These are phyloP conservation scores for Termitomyces sp. DNA, from an alignment of 768 basidiomycete genomes.

Conservation along the genomic window DNA sequence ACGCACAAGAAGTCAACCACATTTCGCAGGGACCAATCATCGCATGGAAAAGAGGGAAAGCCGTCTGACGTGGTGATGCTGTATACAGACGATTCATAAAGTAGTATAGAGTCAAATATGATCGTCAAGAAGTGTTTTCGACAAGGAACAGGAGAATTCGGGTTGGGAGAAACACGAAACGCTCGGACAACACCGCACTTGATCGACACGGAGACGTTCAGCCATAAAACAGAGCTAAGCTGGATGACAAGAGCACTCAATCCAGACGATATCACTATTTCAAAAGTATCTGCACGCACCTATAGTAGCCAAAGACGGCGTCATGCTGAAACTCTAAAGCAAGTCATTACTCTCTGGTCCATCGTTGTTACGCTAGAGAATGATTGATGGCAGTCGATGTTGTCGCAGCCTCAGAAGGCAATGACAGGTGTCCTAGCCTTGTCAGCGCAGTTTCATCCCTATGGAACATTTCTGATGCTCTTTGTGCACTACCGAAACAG, in stretches of 20 bases:
- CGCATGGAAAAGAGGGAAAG: not conserved
- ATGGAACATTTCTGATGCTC: conserved; percentile 4
- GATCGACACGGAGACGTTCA: not conserved
- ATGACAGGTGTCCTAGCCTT: conserved; percentile 4
- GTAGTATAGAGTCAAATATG: not conserved
- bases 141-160: not conserved
- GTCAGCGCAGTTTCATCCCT: conserved; percentile 8
- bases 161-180: no score
- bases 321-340: not conserved
- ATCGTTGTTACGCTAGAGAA: not conserved
- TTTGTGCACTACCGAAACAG: not conserved
- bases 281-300: not conserved
- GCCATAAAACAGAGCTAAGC: not conserved
- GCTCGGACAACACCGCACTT: not conserved
- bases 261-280: not conserved
- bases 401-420: not conserved
- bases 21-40: not conserved
- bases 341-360: not conserved
- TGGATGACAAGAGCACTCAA: not conserved
- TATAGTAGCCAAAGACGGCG: not conserved
- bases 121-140: conserved; percentile 27
- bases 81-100: not conserved
- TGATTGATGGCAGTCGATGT: conserved; percentile 1
- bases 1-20: not conserved
- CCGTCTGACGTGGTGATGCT: not conserved